Evolutionary conservation across 2,329 filamentous ascomycete species (phyloP).

Genomic region (Ambrosiella xylebori): DNA sequence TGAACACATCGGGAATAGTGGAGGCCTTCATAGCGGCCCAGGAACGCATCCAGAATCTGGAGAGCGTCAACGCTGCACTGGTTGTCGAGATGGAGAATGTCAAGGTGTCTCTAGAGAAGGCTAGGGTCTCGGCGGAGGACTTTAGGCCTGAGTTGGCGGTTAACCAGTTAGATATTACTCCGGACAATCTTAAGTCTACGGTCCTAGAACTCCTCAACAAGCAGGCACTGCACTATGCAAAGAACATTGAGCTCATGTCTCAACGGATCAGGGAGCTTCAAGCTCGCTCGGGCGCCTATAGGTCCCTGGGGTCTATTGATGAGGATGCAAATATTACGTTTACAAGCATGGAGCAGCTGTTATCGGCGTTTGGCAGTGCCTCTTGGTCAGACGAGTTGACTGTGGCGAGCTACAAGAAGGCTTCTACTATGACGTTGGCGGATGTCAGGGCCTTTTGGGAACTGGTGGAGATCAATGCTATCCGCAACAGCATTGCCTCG

Average conservation of each 20-base stretch:
- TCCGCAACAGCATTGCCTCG: not conserved
- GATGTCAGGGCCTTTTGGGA: not conserved
- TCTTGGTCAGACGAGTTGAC: not conserved
- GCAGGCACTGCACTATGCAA: not conserved
- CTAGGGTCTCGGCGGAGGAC: not conserved
- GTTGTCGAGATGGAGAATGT: not conserved
- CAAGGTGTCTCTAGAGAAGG: not conserved
- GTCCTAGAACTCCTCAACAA: not conserved
- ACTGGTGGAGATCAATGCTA: not conserved
- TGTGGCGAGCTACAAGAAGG: not conserved
- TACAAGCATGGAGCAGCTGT: not conserved
- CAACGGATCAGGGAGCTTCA: not conserved
- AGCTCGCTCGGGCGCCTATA: not conserved
- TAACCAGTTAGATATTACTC: not conserved
- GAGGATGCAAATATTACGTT: not conserved
- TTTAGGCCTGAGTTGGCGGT: not conserved
- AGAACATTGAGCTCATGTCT: not conserved
- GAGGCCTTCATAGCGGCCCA: not conserved
- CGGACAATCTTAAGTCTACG: not conserved
- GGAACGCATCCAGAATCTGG: too few species aligned
- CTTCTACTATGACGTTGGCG: not conserved
- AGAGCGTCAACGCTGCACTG: not conserved
- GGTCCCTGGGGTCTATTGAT: not conserved
- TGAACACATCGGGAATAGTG: too few species aligned
- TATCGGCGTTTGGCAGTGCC: not conserved